A percentile compares a stretch with the other conserved stretches of the same genome.
phyloP scores from a whole-genome alignment of 192 early-diverging fungal species.

The Coemansia nantahalensis region DNA sequence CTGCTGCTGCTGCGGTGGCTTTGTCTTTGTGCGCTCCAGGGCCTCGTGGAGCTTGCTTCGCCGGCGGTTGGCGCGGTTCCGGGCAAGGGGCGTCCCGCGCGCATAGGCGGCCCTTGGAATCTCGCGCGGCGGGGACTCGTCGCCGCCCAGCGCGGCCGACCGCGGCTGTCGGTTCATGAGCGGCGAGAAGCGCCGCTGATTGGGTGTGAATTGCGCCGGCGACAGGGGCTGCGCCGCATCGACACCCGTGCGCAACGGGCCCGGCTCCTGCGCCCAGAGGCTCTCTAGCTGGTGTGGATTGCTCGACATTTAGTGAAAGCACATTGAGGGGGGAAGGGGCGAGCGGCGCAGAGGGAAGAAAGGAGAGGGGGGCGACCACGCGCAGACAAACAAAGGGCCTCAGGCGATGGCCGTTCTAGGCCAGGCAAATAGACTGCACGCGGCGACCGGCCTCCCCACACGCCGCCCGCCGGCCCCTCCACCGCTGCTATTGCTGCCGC shows the following conservation, averaged over 20 bases:
- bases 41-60: constrained; percentile 47
- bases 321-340: constrained; percentile 9
- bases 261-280: constrained; percentile 35
- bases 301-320: constrained; percentile 28
- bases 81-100: constrained; percentile 27
- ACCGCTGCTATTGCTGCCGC: too few relatives aligned
- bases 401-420: too few relatives aligned
- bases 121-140: constrained; percentile 17
- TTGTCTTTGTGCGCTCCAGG: constrained; percentile 43
- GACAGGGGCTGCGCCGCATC: constrained; percentile 2
- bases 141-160: constrained; percentile 39
- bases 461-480: too few relatives aligned
- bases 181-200: constrained; percentile 49
- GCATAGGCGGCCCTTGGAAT: constrained; percentile 25
- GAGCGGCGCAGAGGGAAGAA: constrained; percentile 1
- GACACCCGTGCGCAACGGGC: constrained; percentile 15
- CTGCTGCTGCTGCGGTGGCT: constrained; percentile 2
- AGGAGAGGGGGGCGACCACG: not conserved
- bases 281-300: constrained; percentile 36
- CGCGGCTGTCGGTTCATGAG: constrained; percentile 50
- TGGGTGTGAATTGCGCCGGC: constrained; percentile 3
- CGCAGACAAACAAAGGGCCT: constrained; percentile 2
- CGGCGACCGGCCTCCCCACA: too few relatives aligned
- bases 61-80: constrained; percentile 30
- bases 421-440: not conserved